Conservation (phyloP, 1,284 basidiomycete genomes). For the Trichosporon asahii region DNA sequence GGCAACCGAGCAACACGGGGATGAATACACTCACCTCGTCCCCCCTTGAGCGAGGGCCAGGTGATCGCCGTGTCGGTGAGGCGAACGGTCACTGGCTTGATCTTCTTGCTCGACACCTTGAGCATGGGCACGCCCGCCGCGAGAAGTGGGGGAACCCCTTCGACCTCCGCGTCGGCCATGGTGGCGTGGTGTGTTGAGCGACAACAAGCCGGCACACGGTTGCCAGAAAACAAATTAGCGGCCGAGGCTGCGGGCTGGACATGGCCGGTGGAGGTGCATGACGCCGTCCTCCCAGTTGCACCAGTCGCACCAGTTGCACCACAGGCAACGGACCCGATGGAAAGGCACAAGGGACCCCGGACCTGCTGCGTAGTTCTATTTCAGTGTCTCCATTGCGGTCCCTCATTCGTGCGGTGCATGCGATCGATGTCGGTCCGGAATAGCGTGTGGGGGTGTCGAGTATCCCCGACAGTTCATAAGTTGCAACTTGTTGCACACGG, state of each 20-base stretch:
- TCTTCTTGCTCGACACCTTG: constrained; percentile 82
- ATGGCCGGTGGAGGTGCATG: not conserved
- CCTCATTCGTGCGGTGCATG: not conserved
- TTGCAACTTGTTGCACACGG: not conserved
- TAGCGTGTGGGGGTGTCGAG: not conserved
- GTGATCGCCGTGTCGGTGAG: constrained; percentile 73
- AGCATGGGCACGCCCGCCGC: constrained; percentile 66
- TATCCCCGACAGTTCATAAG: not conserved
- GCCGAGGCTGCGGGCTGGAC: not conserved
- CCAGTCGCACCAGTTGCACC: not conserved
- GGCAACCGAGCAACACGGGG: not conserved
- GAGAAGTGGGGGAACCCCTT: constrained; percentile 24
- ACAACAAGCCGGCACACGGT: not conserved
- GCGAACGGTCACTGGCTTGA: constrained; percentile 69
- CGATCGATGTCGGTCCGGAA: not conserved
- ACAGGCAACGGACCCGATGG: not conserved
- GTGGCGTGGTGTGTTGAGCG: not conserved
- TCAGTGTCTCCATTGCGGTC: not conserved
- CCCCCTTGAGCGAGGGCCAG: constrained; percentile 76
- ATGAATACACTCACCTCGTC: constrained; percentile 64
- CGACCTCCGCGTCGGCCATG: not conserved
- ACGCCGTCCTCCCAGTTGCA: not conserved
- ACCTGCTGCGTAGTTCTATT: not conserved
- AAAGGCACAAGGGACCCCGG: not conserved
- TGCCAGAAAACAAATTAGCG: not conserved